Base-by-base conservation (phyloP, 768 basidiomycete genomes). In the Stropharia rugosoannulata region DNA sequence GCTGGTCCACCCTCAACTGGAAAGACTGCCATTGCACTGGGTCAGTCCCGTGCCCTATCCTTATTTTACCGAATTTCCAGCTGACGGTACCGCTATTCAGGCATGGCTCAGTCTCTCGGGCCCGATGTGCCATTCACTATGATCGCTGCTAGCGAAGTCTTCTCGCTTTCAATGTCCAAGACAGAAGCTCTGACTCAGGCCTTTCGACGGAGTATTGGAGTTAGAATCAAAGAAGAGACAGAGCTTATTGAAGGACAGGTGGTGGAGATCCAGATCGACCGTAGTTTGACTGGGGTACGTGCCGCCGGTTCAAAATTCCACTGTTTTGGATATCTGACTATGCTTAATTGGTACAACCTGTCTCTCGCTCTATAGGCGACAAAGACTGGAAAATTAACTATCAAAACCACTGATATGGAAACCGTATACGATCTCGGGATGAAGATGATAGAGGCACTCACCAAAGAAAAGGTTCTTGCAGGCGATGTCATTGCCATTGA, bases 371-470 rank as follows among this genome's bases (percentile, higher is more conserved):
- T 40, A 37, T 63, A 97, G 95, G 93, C 95, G 0, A 97, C 95
- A 4, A 98, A 98, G 75, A 98, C 97, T 1, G 97, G 96, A 2
- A 95, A 97, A 69, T 71, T 98, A 57, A 98, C 97, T 0, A 90
- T 99, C 65, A 98, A 98, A 73, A 96, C 94, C 12, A 97, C 95
- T 2, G 96, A 98, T 70, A 98, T 99, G 97, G 97, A 98, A 76
- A 98, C 97, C 4, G 89, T 99, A 32, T 99, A 99, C 68, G 97
- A 99, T 73, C 81, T 98, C 29, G 97, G 97, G 10, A 93, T 88
- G 48, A 99, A 98, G 81, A 98, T 99, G 97, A 98, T 99, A 47
- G 97, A 99, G 62, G 88, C 95, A 3, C 75, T 99, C 27, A 90
- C 93, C 38, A 97, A 98, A 73, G 97, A 98, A 75, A 98, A 98